Percentiles rank a stretch among this genome's conserved stretches.
Evolutionary conservation across 2,329 filamentous ascomycete species (phyloP).

Genomic region (Aspergillus sp.): DNA sequence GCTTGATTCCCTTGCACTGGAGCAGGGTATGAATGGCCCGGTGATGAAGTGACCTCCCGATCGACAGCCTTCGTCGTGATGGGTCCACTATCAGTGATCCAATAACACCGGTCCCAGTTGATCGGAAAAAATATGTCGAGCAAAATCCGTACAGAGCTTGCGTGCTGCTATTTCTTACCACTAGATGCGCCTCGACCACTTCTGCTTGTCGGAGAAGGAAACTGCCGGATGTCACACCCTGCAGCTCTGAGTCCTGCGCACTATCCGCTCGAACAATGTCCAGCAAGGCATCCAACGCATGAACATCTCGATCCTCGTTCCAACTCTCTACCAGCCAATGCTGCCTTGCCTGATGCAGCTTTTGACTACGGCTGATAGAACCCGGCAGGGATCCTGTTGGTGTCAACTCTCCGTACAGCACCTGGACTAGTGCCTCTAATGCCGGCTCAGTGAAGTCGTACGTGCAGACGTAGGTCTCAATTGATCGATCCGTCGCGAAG

Average conservation of each 20-base stretch:
- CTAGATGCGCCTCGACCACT: constrained; percentile 77
- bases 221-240: constrained; percentile 62
- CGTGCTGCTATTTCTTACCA: constrained; percentile 89
- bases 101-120: constrained; percentile 65
- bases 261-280: constrained; percentile 58
- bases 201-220: constrained; percentile 67
- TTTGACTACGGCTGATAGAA: constrained; percentile 79
- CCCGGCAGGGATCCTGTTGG: constrained; percentile 55
- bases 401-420: constrained; percentile 68
- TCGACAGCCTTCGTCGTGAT: constrained; percentile 74
- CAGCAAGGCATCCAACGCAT: constrained; percentile 68
- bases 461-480: constrained; percentile 89
- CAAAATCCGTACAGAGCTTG: constrained; percentile 87
- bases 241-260: constrained; percentile 59
- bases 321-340: constrained; percentile 93
- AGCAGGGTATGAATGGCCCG: constrained; percentile 70
- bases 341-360: constrained; percentile 79
- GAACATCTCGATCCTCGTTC: constrained; percentile 68
- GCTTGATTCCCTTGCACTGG: constrained; percentile 65
- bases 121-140: constrained; percentile 73
- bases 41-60: constrained; percentile 82
- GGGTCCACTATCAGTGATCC: constrained; percentile 88
- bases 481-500: constrained; percentile 84
- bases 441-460: constrained; percentile 95
- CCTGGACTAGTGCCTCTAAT: constrained; percentile 73